Evolutionary conservation across 192 early-diverging fungal genomes (phyloP), one percentile per base, ranked within the genome.

Genomic region (Podila verticillata): DNA sequence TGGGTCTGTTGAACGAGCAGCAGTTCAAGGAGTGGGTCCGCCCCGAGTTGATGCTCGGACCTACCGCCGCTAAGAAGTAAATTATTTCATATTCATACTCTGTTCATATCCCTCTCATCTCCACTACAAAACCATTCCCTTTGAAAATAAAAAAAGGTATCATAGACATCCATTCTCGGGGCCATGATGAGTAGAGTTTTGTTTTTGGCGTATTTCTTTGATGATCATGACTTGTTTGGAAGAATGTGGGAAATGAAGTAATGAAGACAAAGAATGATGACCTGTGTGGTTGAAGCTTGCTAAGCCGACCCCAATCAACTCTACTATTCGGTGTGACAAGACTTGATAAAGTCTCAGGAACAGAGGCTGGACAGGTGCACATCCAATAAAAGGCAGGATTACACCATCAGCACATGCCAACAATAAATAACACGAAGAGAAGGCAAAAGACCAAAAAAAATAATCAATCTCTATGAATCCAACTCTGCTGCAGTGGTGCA

Each of bases 1-100:
- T 99, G 29, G 94, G 94, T 48, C 84, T 95, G 19, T 87, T 98
- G 70, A 96, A 91, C 68, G 85, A 88, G 8, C 93, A 97, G 86
- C 91, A 99, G 82, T 99, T 99, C 89, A 94, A 94, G 82, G 84
- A 96, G 89, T 99, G 95, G 91, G 97, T 99, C 72, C 85, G 92
- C 64, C 98, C 98, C 9, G 94, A 96, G 81, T 74, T 95, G 36
- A 96, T 96, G 95, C 84, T 95, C 31, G 93, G 93, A 72, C 77
- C 77, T 44, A 80, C 77, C 66, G 70, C 65, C 59, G 69, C 64
- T 69, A 68, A 75, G 47, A 65, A 68, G 60, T 77, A 77, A 79
- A 79, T 22, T 64, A 15, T 56, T 44, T 44, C 48, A 20, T n/a
- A 62, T 10, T n/a, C 36, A 39, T 48, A 29, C 22, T 57, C 26